Percentiles rank a stretch among this genome's conserved stretches.
Conservation (phyloP, 2,329 filamentous ascomycete species). For the Colletotrichum agaves region DNA sequence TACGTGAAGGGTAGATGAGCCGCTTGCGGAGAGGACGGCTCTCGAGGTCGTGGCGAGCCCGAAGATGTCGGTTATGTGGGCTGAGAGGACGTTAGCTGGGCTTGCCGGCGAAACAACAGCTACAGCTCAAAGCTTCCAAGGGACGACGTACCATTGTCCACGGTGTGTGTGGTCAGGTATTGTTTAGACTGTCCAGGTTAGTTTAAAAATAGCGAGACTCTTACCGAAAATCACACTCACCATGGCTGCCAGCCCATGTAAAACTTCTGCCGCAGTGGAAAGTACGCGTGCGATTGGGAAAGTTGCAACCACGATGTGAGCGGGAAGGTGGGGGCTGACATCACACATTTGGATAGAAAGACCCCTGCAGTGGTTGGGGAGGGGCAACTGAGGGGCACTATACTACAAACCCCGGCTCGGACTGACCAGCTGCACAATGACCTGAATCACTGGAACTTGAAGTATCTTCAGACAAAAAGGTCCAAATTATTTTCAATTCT, state of each 20-base stretch:
- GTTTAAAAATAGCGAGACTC: not conserved
- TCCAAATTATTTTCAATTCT: too few relatives aligned
- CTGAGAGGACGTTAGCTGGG: constrained; percentile 54
- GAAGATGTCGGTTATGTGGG: constrained; percentile 87
- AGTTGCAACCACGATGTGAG: constrained; percentile 24
- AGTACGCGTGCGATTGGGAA: constrained; percentile 39
- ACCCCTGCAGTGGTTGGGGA: constrained; percentile 24
- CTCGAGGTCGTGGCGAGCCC: constrained; percentile 80
- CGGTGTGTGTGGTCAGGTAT: constrained; percentile 92
- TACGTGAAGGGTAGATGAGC: constrained; percentile 83
- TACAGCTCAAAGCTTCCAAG: not conserved
- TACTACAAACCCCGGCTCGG: not conserved
- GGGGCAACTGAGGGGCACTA: constrained; percentile 33
- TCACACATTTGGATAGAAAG: constrained; percentile 31
- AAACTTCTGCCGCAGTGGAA: constrained; percentile 34
- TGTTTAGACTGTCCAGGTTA: constrained; percentile 84
- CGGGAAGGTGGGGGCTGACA: constrained; percentile 36
- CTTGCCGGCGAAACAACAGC: not conserved
- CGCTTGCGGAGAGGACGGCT: constrained; percentile 84
- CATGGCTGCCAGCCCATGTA: constrained; percentile 54
- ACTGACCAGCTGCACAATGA: too few relatives aligned
- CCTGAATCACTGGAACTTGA: too few relatives aligned
- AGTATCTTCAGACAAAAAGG: too few relatives aligned
- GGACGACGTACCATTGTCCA: constrained; percentile 77
- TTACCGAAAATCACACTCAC: constrained; percentile 41